phyloP scores from a whole-genome alignment of 2,329 filamentous ascomycete species.

The Pseudopyricularia javanii region DNA sequence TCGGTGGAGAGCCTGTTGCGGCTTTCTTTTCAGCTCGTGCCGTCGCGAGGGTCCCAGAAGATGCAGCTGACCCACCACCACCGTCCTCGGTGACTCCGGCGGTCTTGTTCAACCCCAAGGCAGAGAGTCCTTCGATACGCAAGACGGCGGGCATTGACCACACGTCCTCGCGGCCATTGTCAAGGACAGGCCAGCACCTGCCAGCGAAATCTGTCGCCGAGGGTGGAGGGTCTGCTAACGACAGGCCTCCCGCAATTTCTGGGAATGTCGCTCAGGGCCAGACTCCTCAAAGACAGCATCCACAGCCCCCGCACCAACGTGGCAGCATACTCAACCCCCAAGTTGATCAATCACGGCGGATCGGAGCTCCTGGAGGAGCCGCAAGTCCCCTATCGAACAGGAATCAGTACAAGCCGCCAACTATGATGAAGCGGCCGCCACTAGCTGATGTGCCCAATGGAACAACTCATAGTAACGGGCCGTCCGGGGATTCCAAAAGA shows the following conservation, averaged over 20 bases:
- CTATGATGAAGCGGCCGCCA: constrained; percentile 44
- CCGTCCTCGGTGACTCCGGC: constrained; percentile 27
- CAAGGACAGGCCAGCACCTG: constrained; percentile 41
- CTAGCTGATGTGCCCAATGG: constrained; percentile 39
- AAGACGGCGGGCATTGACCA: constrained; percentile 85
- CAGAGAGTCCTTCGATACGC: constrained; percentile 73
- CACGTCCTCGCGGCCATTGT: constrained; percentile 60
- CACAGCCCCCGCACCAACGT: constrained; percentile 5
- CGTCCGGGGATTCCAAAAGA: constrained; percentile 34
- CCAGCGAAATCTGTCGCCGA: constrained; percentile 18
- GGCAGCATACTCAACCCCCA: constrained; percentile 39
- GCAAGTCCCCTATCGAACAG: constrained; percentile 48
- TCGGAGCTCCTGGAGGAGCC: constrained; percentile 41
- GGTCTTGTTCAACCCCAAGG: constrained; percentile 58
- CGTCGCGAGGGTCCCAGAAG: constrained; percentile 42
- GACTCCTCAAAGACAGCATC: not conserved
- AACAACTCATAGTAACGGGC: constrained; percentile 10
- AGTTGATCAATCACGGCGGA: constrained; percentile 40
- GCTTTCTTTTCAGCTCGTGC: constrained; percentile 61
- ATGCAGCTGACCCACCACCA: constrained; percentile 24
- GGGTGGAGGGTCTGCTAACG: constrained; percentile 9
- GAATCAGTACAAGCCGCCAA: constrained; percentile 44
- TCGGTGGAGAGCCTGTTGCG: constrained; percentile 28
- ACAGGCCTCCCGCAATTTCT: not conserved
- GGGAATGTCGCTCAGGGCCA: constrained; percentile 1